Evolutionary conservation across 306 rosid species (phyloP).

Genomic region (Castanopsis chinensis): DNA sequence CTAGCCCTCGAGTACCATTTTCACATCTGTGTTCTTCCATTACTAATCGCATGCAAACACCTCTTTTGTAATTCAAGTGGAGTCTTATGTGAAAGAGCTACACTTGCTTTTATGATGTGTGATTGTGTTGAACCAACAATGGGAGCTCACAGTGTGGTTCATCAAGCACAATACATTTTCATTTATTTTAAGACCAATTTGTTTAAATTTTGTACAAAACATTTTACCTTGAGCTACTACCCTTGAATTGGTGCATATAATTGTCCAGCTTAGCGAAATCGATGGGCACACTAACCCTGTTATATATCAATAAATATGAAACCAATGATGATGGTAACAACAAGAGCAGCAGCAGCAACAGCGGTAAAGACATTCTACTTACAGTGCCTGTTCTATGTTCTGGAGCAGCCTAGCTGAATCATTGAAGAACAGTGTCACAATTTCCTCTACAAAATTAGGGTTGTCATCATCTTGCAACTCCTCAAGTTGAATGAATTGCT

Average conservation of each 20-base stretch:
- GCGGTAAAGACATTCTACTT: constrained; percentile 5
- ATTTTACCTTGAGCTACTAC: constrained; percentile 71
- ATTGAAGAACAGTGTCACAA: constrained; percentile 61
- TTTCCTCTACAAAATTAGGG: constrained; percentile 83
- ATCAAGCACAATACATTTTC: neutral
- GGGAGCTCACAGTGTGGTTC: too few relatives aligned
- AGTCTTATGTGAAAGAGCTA: neutral
- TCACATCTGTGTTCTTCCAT: neutral
- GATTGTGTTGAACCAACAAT: too few relatives aligned
- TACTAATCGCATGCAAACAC: neutral
- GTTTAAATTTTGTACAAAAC: neutral
- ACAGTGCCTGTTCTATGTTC: constrained; percentile 67
- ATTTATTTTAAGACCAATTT: neutral
- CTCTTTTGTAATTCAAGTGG: neutral
- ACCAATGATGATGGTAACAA: neutral
- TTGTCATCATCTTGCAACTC: constrained; percentile 68
- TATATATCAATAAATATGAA: neutral
- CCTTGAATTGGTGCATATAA: constrained; percentile 80
- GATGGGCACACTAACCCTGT: constrained; percentile 43
- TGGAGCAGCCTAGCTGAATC: constrained; percentile 56
- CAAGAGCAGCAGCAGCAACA: too few relatives aligned
- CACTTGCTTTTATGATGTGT: neutral
- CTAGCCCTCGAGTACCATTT: too few relatives aligned
- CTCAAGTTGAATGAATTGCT: constrained; percentile 71
- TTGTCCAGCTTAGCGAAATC: constrained; percentile 55